Percentiles rank a stretch among this genome's conserved stretches.
Evolutionary conservation across 495 filamentous ascomycete species (phyloP).

Genomic region (Neurospora tetrasperma): DNA sequence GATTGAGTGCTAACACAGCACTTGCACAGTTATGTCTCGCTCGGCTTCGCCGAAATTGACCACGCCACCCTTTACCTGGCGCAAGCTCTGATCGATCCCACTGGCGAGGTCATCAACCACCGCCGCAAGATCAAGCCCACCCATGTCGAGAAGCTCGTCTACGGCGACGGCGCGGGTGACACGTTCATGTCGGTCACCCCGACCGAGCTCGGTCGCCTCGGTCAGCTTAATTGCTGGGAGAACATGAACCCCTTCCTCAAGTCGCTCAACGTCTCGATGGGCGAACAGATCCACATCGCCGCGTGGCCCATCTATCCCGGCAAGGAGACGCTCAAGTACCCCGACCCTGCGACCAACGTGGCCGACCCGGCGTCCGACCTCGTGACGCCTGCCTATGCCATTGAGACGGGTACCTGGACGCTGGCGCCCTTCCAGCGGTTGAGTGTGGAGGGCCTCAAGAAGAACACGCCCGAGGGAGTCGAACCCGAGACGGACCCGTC

Average conservation of each 20-base stretch:
- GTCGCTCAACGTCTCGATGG: background rate
- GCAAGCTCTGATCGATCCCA: background rate
- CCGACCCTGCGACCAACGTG: background rate
- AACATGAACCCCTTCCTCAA: background rate
- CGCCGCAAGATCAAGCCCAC: background rate
- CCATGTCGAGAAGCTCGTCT: background rate
- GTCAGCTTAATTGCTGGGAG: background rate
- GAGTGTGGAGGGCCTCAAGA: background rate
- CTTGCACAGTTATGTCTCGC: background rate
- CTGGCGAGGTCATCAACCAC: background rate
- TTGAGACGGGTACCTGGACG: background rate
- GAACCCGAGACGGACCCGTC: background rate
- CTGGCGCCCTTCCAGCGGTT: background rate
- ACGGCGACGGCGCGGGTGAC: background rate
- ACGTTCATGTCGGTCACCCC: background rate
- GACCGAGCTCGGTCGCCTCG: background rate
- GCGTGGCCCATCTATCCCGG: background rate
- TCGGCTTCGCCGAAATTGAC: background rate
- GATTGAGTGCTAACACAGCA: background rate
- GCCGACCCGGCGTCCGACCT: background rate
- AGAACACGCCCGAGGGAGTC: background rate
- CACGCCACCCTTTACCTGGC: background rate
- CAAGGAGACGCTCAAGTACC: background rate
- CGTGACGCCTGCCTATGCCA: background rate
- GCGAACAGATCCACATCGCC: background rate